Base-by-base conservation (phyloP, 805 yeast species). In the Wickerhamiella australiensis region DNA sequence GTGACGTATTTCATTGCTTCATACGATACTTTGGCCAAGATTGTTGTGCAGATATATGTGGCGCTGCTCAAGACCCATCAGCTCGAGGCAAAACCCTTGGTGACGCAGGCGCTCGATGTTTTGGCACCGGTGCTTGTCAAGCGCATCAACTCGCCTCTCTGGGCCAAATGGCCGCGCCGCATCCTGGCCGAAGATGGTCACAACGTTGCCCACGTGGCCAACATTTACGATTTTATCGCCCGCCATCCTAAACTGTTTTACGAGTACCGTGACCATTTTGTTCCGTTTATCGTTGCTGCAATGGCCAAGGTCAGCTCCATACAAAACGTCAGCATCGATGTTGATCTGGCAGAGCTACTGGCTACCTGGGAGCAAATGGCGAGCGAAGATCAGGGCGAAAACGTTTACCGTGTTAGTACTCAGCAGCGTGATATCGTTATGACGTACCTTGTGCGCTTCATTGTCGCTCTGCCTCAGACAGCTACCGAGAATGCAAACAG, bases 101-200 rank as follows among this genome's bases (percentile, higher is more conserved):
- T 88, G 0, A 78, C 80, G 61, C 94, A 86, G 60, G 94, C 96
- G 0, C 70, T 94, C 33, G 95, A 88, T 59, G 68, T 84, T 3
- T 68, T 92, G 17, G 96, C 96, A 0, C 95, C 96, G 0, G 92
- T 83, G 0, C 73, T 90, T 72, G 79, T 84, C 1, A 72, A 73
- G 50, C 71, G 94, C 47, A 75, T 83, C 65, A 69, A 69, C 5
- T 59, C 72, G 1, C 74, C 78, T 6, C 68, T 73, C 52, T 92
- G 97, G 97, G 75, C 92, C 47, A 88, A 85, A 56, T 87, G 95
- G 88, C 95, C 96, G 0, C 79, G 96, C 56, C 74, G 96, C 47
- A 92, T 90, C 1, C 71, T 92, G 12, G 80, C 88, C 1, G 97
- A 94, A 61, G 94, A 87, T 59, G 90, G 92, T 0, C 83, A 80